Percentiles rank a stretch among this genome's conserved stretches.
phyloP scores from a whole-genome alignment of 768 basidiomycete genomes.

The Calocera viscosa region DNA sequence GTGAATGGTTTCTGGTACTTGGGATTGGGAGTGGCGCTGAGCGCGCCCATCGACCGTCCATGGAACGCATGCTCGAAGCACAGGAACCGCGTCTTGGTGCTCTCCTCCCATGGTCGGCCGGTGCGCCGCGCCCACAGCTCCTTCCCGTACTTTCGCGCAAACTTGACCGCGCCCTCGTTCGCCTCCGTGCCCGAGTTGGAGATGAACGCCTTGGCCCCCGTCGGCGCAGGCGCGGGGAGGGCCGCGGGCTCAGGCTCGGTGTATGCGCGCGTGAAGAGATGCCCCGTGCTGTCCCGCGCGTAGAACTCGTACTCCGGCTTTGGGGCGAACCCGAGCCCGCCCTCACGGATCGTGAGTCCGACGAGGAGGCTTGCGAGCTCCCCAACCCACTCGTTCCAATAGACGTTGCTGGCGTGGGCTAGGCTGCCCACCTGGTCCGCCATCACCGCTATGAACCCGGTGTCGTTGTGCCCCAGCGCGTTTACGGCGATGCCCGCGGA shows the following conservation, averaged over 20 bases:
- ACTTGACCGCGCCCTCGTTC: constrained; percentile 93
- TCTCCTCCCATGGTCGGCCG: constrained; percentile 45
- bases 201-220: constrained; percentile 77
- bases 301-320: constrained; percentile 22
- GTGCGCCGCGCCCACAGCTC: constrained; percentile 47
- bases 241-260: constrained; percentile 13
- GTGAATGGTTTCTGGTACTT: constrained; percentile 93
- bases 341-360: constrained; percentile 63
- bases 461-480: constrained; percentile 85
- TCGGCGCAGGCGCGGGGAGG: constrained; percentile 16
- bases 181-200: constrained; percentile 93
- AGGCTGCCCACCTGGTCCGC: constrained; percentile 62
- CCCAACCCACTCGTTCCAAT: constrained; percentile 78
- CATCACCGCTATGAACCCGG: constrained; percentile 56
- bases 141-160: constrained; percentile 87
- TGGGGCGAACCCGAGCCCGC: constrained; percentile 67
- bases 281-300: neutral
- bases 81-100: constrained; percentile 46
- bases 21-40: constrained; percentile 79
- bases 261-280: neutral
- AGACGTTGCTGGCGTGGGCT: constrained; percentile 82
- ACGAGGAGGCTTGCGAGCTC: constrained; percentile 76
- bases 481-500: constrained; percentile 95
- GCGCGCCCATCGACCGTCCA: constrained; percentile 85
- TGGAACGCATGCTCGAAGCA: constrained; percentile 93